These are phyloP conservation scores for Ramalina intermedia DNA, from an alignment of 495 filamentous ascomycete genomes.

Conservation along the genomic window DNA sequence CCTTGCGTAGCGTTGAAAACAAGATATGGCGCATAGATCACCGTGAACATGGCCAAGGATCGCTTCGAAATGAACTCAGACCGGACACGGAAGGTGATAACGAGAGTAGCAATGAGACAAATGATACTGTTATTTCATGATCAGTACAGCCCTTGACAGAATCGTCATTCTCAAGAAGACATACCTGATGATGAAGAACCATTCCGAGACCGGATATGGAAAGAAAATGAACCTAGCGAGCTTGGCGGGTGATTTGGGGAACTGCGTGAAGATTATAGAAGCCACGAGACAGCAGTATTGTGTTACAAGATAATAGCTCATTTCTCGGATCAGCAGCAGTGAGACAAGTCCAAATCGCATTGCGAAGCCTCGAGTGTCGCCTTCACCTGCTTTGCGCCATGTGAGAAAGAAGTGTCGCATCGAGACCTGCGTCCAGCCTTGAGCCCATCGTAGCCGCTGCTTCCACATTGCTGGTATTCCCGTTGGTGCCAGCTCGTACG, in stretches of 20 bases:
- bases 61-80: constrained; percentile 18
- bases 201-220: constrained; percentile 22
- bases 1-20: constrained; percentile 20
- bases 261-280: constrained; percentile 20
- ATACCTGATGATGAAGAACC: constrained; percentile 26
- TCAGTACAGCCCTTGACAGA: background rate
- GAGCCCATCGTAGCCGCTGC: constrained; percentile 24
- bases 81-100: constrained; percentile 19
- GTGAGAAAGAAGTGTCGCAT: constrained; percentile 17
- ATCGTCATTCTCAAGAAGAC: constrained; percentile 1
- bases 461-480: constrained; percentile 24
- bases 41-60: constrained; percentile 18
- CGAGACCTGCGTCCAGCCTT: constrained; percentile 24
- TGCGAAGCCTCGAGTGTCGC: constrained; percentile 8
- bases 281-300: constrained; percentile 21
- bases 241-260: constrained; percentile 13
- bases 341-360: constrained; percentile 21
- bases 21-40: constrained; percentile 19
- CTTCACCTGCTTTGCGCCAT: constrained; percentile 14
- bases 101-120: constrained; percentile 18
- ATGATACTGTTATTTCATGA: constrained; percentile 2
- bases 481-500: constrained; percentile 22
- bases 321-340: constrained; percentile 21
- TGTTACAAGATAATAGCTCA: constrained; percentile 23
- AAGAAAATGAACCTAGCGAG: constrained; percentile 20